Base-by-base conservation (phyloP, 768 basidiomycete species). In the Boletales sp. region DNA sequence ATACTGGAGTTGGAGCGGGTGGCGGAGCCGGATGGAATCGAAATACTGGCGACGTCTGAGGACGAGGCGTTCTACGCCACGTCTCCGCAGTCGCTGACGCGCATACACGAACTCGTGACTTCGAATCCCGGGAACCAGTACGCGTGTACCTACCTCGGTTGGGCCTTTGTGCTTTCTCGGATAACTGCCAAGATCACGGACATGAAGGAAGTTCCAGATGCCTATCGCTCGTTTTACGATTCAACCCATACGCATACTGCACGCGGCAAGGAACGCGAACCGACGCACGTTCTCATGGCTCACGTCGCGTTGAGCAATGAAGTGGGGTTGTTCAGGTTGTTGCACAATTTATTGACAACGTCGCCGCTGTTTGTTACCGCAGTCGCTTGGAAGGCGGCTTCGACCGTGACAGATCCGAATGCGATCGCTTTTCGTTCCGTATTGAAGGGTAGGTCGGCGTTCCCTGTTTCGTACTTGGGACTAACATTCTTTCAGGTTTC, bases 111-210 rank as follows among this genome's bases (percentile, higher is more conserved):
- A 34, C 68, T 89, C 19, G 80, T 91, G 32, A 75, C 74, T 5
- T 73, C 79, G 1, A 75, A 87, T 44, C 65, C 76, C 1, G 74
- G 80, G 46, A 80, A 81, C 56, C 84, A 88, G 54, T 83, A 83
- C 59, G 75, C 81, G 0, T 83, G 84, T 55, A 77, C 85, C 5
- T 86, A 88, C 57, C 72, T 94, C 7, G 84, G 84, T 0, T 97
- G 94, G 94, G 77, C 92, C 0, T 90, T 84, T 60, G 80, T 94
- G 1, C 77, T 95, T 4, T 84, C 84, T 11, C 77, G 83, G 30
- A 62, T 89, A n/a, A 64, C 73, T 17, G 62, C 71, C 12, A 72
- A 75, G 45, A 79, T 75, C 1, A 47, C 57, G n/a, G 67, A 77
- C 42, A 56, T 74, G 59, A 73, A 77, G 55, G 76, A 80, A 51